Evolutionary conservation across 2,329 filamentous ascomycete genomes (phyloP).

Genomic region (Sphaerulina populicola): DNA sequence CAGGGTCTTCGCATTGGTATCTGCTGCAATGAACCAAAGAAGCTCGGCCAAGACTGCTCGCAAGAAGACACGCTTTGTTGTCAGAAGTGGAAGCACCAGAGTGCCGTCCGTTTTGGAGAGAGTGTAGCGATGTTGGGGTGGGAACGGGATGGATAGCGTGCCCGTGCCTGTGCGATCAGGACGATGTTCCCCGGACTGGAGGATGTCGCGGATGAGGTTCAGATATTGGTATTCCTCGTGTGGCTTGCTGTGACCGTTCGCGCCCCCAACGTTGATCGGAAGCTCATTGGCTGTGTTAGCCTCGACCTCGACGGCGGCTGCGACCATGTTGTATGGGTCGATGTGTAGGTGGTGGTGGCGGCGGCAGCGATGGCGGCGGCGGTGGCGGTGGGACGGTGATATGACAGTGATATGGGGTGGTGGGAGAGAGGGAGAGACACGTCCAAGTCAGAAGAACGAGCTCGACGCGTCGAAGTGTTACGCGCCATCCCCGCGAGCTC

Average conservation of each 20-base stretch:
- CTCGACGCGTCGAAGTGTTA: slow-evolving; percentile 3
- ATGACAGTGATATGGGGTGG: too few relatives aligned
- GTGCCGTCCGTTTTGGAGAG: slow-evolving; percentile 54
- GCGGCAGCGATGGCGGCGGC: too few relatives aligned
- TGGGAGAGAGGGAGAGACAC: too few relatives aligned
- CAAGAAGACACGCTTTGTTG: slow-evolving; percentile 92
- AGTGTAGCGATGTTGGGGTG: slow-evolving; percentile 74
- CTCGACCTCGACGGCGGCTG: slow-evolving; percentile 24
- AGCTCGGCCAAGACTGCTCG: slow-evolving; percentile 85
- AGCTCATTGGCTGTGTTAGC: slow-evolving; percentile 4
- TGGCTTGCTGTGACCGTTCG: slow-evolving; percentile 22
- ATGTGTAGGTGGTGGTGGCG: neutral
- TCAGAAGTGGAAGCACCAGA: slow-evolving; percentile 80
- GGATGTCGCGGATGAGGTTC: slow-evolving; percentile 74
- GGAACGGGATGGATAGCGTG: slow-evolving; percentile 81
- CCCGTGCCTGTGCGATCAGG: slow-evolving; percentile 93
- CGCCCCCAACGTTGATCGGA: slow-evolving; percentile 15
- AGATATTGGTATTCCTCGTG: slow-evolving; percentile 96
- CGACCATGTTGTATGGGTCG: slow-evolving; percentile 24
- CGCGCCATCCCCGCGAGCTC: slow-evolving; percentile 4
- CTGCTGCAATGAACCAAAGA: slow-evolving; percentile 87
- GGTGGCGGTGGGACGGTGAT: too few relatives aligned
- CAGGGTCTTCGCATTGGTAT: slow-evolving; percentile 69
- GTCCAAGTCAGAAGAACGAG: neutral
- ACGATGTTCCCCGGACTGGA: slow-evolving; percentile 74